Evolutionary conservation across 2,329 filamentous ascomycete species (phyloP).

Genomic region (Hypoxylon sp.): DNA sequence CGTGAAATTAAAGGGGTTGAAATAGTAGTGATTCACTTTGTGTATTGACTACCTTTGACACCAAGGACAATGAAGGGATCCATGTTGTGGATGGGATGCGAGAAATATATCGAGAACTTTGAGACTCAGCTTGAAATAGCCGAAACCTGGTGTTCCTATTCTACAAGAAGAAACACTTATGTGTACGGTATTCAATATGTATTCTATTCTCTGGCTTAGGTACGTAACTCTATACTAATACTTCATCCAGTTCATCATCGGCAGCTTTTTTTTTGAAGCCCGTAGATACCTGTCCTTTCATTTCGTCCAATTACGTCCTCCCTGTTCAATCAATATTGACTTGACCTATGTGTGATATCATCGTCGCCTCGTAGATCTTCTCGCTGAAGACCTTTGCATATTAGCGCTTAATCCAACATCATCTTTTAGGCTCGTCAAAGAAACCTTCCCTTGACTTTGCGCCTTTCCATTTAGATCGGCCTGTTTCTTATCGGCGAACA

Average conservation of each 20-base stretch:
- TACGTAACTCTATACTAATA: neutral
- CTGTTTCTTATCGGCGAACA: constrained; percentile 38
- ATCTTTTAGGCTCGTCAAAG: constrained; percentile 19
- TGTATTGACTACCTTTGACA: constrained; percentile 20
- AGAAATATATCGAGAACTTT: neutral
- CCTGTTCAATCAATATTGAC: constrained; percentile 1
- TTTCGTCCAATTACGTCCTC: constrained; percentile 1
- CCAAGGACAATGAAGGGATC: constrained; percentile 14
- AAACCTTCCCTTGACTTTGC: constrained; percentile 25
- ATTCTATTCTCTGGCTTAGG: neutral
- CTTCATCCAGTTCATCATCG: neutral
- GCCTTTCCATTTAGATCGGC: neutral
- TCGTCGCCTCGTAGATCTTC: constrained; percentile 42
- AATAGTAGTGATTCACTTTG: neutral
- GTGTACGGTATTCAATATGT: neutral
- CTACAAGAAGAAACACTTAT: neutral
- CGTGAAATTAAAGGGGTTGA: neutral
- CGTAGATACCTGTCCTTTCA: neutral
- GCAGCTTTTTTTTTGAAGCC: neutral
- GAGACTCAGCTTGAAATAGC: neutral
- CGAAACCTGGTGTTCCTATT: neutral
- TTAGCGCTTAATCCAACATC: neutral
- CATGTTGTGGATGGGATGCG: neutral
- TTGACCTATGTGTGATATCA: constrained; percentile 18
- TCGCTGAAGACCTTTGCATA: constrained; percentile 26